Base-by-base conservation (phyloP, 2,329 filamentous ascomycete species). In the Penicillium hordei region DNA sequence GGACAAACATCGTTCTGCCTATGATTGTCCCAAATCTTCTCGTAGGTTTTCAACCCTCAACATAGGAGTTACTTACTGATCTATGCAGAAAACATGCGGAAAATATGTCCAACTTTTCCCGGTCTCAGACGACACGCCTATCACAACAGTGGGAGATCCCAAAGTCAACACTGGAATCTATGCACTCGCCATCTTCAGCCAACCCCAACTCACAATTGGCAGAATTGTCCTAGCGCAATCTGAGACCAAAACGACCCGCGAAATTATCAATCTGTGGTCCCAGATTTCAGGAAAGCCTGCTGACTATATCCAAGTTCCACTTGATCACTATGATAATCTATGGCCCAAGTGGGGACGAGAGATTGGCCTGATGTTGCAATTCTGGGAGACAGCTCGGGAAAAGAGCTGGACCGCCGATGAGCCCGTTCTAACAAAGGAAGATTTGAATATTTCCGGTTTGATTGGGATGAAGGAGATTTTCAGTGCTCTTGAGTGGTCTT, bases 281-380 rank as follows among this genome's bases (percentile, higher is more conserved):
- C 31, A 55, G 45, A 29, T 51, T 8, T 34, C 38, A 13, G 44
- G 19, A 44, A 29, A 48, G 1, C 54, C 36, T 12, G 51, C 48
- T 1, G 58, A 61, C 17, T 74, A 68, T 53, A 46, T 75, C 3
- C 52, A 68, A 48, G 58, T 70, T 2, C 44, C 56, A 4, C 53
- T 68, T 34, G 59, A 68, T n/a, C 62, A 69, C 3, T 76, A 68
- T 59, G 52, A 65, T 38, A 51, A 27, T 5, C 38, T 76, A 36
- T 76, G 69, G 68, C 68, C 71, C 0, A 60, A 48, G 10, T 72
- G 66, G 65, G 72, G 67, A 4, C 55, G 62, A 25, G 60, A 71
- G 45, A 63, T 75, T 62, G 68, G 70, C n/a, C 40, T 57, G 2
- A 43, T 43, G 49, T 19, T 52, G 17, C 49, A 52, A 21, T 52